Base-by-base conservation (phyloP, 1,139 yeast species). In the Yarrowia galli region DNA sequence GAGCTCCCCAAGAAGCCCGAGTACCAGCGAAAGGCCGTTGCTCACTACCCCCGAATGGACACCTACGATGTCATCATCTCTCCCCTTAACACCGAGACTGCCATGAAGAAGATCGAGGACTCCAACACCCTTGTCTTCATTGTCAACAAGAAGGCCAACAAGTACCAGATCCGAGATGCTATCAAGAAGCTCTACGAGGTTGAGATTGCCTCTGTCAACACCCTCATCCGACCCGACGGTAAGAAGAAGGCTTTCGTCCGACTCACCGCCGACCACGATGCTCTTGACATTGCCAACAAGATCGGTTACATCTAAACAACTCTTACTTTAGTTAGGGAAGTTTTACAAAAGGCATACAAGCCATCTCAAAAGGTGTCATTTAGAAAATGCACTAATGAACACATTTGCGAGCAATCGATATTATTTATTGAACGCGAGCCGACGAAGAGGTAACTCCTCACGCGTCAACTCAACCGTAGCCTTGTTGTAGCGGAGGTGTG, bases 211-310 rank as follows among this genome's bases (percentile, higher is more conserved):
- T 87, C 91, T 85, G 93, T 95, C 80, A 92, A 95, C 95, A 95
- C 98, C 79, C 88, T 93, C 84, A 84, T 95, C 80, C 91, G 97
- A 87, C 98, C 99, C 82, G 93, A 95, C 84, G 99, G 99, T 84
- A 91, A 98, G 86, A 95, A 95, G 92, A 96, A 96, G 89, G 99
- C 99, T 81, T 95, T 90, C 87, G 95, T 95, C 83, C 92, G 97
- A 87, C 91, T 95, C 83, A 92, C 98, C 80, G 96, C 98, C 82
- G 99, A 96, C 85, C 91, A 89, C 87, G 99, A 95, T 86, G 99
- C 99, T 83, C 91, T 96, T 83, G 99, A 95, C 84, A 93, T 95
- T 84, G 99, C 99, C 83, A 93, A 93, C 97, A 92, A 96, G 87
- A 95, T 93, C 82, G 98, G 98, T 86, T 92, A 92, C 95, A 89